Evolutionary conservation across 2,329 filamentous ascomycete genomes (phyloP), one percentile per base, ranked within the genome.

Genomic region (Reticulascus tulasneorum): DNA sequence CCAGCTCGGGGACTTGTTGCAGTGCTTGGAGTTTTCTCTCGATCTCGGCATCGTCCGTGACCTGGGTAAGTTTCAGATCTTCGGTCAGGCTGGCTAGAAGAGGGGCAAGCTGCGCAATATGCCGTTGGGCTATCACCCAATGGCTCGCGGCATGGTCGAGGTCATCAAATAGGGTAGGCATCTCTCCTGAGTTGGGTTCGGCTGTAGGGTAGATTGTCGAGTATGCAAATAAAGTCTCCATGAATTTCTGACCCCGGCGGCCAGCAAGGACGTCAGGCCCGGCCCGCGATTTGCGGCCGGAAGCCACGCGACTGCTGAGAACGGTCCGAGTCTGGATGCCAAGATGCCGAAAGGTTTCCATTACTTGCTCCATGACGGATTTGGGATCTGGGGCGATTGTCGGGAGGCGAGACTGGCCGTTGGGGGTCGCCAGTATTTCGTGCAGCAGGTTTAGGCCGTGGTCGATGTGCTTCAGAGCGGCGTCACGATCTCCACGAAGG

Each of bases 401-500:
- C 27, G 40, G 35, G 29, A 46, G 25, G 10, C 36, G 31, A 11
- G 40, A 31, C 2, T 40, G 30, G 13, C 29, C 13, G 19, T 38
- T 31, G 1, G 23, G 35, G 12, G 31, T 33, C 3, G 29, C 30
- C 3, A 44, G 18, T 2, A 45, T 19, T 22, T 40, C 30, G 7
- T 44, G 38, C 22, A 46, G 19, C 35, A 46, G 11, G 10, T 40
- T 35, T 16, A 66, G 64, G 23, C 63, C 63, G 22, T 64, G 58
- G 2, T 52, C 60, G 27, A 66, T 49, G 33, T 66, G 63, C 36
- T 65, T 63, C 5, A 66, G 53, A 5, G 63, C 62, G 3, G 59
- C 60, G 2, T 62, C 53, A 35, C 58, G 53, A 10, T 66, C 65
- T 3, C 62, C 63, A 5, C 63, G 49, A 38, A 63, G 60, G 3